Percentiles rank a stretch among this genome's conserved stretches.
These are phyloP conservation scores for Potentilla sterilis DNA, from an alignment of 306 rosid species.

Conservation along the genomic window DNA sequence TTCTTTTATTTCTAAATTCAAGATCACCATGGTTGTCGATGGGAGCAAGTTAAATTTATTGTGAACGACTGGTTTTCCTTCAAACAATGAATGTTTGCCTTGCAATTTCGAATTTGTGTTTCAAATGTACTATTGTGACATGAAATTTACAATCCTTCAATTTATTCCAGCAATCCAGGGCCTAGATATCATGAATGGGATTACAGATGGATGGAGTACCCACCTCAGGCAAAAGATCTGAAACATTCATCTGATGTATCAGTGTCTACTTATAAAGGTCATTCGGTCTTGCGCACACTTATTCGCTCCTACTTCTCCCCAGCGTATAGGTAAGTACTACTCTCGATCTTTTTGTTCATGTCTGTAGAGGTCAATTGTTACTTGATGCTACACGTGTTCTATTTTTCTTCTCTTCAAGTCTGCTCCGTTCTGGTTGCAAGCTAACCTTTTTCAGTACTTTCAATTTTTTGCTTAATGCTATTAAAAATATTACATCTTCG, in stretches of 20 bases:
- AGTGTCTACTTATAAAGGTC: constrained; percentile 76
- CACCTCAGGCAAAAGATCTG: constrained; percentile 46
- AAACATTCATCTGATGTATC: constrained; percentile 73
- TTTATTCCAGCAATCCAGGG: constrained; percentile 41
- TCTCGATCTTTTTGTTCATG: background rate
- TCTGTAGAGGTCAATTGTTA: background rate
- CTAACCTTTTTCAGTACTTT: background rate
- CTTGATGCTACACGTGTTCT: background rate
- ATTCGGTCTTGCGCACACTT: constrained; percentile 74
- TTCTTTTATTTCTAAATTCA: background rate
- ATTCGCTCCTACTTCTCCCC: constrained; percentile 91
- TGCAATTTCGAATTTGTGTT: background rate
- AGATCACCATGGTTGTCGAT: background rate
- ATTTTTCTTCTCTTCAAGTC: background rate
- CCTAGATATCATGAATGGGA: constrained; percentile 65
- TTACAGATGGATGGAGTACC: constrained; percentile 91
- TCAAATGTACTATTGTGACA: background rate
- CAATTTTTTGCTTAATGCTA: background rate
- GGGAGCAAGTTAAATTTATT: background rate
- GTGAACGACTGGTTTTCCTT: background rate
- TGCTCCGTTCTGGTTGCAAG: background rate
- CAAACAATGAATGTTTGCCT: background rate
- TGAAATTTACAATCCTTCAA: background rate
- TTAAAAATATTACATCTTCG: background rate
- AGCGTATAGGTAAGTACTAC: constrained; percentile 53